phyloP scores from a whole-genome alignment of 768 basidiomycete genomes.

The Clitopilus hobsonii region DNA sequence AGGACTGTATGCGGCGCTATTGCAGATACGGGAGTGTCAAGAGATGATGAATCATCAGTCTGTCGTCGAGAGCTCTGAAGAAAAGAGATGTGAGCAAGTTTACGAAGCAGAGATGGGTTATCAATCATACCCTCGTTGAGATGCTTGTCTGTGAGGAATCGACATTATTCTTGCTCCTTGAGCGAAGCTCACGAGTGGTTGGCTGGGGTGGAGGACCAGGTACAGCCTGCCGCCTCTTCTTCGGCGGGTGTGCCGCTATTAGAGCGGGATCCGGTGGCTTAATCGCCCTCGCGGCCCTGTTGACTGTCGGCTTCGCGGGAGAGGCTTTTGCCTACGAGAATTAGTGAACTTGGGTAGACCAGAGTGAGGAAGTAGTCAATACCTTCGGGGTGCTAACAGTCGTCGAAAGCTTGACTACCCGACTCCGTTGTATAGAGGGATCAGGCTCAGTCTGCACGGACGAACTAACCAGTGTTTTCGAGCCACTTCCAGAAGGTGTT shows the following conservation, averaged over 20 bases:
- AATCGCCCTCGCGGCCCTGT: slow-evolving; percentile 8
- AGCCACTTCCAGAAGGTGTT: slow-evolving; percentile 3
- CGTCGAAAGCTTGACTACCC: slow-evolving; percentile 11
- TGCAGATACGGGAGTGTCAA: slow-evolving; percentile 14
- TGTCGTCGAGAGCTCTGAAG: slow-evolving; percentile 18
- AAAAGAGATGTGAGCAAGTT: slow-evolving; percentile 2
- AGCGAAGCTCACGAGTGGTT: slow-evolving; percentile 40
- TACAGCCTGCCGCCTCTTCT: slow-evolving; percentile 28
- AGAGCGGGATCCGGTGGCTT: slow-evolving; percentile 14
- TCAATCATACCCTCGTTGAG: slow-evolving; percentile 30
- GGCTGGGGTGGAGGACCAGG: slow-evolving; percentile 18
- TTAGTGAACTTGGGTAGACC: neutral
- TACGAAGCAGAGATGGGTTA: neutral
- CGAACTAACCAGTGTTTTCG: slow-evolving; percentile 18
- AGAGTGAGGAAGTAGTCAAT: neutral
- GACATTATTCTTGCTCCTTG: slow-evolving; percentile 34
- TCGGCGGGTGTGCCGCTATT: too few relatives aligned
- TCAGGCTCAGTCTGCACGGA: slow-evolving; percentile 26
- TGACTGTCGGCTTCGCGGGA: slow-evolving; percentile 9
- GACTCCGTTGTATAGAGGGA: slow-evolving; percentile 10
- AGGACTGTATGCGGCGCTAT: slow-evolving; percentile 11
- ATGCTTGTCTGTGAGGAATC: slow-evolving; percentile 34
- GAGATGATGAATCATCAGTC: slow-evolving; percentile 18
- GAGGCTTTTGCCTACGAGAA: slow-evolving; percentile 7
- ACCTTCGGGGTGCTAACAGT: slow-evolving; percentile 12